phyloP scores from a whole-genome alignment of 2,329 filamentous ascomycete species.

The Simplicillium sp. region DNA sequence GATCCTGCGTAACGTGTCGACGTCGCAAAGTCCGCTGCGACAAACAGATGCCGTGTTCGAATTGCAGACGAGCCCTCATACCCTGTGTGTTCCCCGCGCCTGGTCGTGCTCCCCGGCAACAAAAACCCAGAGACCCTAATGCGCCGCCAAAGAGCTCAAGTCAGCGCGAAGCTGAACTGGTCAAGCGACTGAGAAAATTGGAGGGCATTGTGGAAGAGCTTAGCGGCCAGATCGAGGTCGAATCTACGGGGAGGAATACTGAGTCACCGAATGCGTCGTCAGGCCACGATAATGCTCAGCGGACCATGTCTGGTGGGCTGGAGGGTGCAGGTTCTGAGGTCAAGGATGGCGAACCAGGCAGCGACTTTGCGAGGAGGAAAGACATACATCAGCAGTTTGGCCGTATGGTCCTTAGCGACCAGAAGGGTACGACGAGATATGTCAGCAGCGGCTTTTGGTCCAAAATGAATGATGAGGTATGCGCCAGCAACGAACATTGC shows the following conservation, averaged over 20 bases:
- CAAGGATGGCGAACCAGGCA: not conserved
- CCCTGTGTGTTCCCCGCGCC: constrained; percentile 68
- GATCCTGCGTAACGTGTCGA: constrained; percentile 40
- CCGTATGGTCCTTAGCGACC: constrained; percentile 59
- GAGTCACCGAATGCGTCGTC: constrained; percentile 6
- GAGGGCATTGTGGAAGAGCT: constrained; percentile 68
- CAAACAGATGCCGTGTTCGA: constrained; percentile 67
- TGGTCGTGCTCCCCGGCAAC: constrained; percentile 60
- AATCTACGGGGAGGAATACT: constrained; percentile 22
- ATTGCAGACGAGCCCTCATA: constrained; percentile 61
- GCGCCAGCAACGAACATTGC: constrained; percentile 6
- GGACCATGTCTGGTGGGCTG: no score
- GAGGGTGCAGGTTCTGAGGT: not conserved
- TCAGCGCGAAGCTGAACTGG: constrained; percentile 56
- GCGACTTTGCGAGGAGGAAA: constrained; percentile 15
- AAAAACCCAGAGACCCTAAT: constrained; percentile 55
- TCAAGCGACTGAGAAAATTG: constrained; percentile 62
- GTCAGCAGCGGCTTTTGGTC: constrained; percentile 72
- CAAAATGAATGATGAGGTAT: constrained; percentile 63
- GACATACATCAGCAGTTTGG: constrained; percentile 45
- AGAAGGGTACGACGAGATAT: constrained; percentile 59
- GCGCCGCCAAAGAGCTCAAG: constrained; percentile 48
- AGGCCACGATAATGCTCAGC: not conserved
- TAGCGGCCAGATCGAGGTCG: constrained; percentile 53
- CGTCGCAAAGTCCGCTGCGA: constrained; percentile 66